Percentiles rank a stretch among this genome's conserved stretches.
phyloP scores from a whole-genome alignment of 768 basidiomycete genomes.

The Cyclocybe aegerita region DNA sequence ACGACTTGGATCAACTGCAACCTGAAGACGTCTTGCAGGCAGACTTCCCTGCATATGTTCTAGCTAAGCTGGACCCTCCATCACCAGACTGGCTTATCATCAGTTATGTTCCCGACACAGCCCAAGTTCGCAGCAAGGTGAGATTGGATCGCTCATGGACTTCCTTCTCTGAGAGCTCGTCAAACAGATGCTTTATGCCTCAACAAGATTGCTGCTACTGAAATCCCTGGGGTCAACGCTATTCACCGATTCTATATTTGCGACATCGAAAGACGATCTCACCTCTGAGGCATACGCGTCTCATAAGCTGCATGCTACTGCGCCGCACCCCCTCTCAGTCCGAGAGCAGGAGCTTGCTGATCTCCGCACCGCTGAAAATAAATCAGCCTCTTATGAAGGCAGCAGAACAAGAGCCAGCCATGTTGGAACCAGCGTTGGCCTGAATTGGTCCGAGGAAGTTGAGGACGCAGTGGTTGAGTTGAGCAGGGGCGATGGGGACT shows the following conservation, averaged over 20 bases:
- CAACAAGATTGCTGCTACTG: slow-evolving; percentile 66
- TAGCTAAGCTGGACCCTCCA: slow-evolving; percentile 62
- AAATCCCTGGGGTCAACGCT: slow-evolving; percentile 72
- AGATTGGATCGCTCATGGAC: slow-evolving; percentile 6
- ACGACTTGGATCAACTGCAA: slow-evolving; percentile 62
- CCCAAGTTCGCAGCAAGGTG: slow-evolving; percentile 83
- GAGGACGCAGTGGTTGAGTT: slow-evolving; percentile 65
- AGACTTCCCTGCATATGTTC: slow-evolving; percentile 70
- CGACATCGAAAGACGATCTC: slow-evolving; percentile 68
- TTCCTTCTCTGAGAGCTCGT: not conserved
- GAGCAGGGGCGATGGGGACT: slow-evolving; percentile 43
- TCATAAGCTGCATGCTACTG: slow-evolving; percentile 68
- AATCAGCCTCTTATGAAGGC: slow-evolving; percentile 50
- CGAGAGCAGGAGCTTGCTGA: slow-evolving; percentile 82
- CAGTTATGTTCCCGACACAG: slow-evolving; percentile 80
- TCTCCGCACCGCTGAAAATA: slow-evolving; percentile 71
- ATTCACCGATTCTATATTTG: slow-evolving; percentile 77
- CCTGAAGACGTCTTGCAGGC: slow-evolving; percentile 51
- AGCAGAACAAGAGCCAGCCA: slow-evolving; percentile 56
- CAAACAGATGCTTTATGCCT: slow-evolving; percentile 84
- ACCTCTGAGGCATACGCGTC: slow-evolving; percentile 69
- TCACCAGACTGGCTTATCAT: slow-evolving; percentile 70
- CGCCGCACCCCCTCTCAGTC: slow-evolving; percentile 80
- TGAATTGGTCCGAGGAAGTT: slow-evolving; percentile 67
- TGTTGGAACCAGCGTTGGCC: slow-evolving; percentile 58